phyloP scores from a whole-genome alignment of 441 rosid genomes.

The Aleurites moluccanus region DNA sequence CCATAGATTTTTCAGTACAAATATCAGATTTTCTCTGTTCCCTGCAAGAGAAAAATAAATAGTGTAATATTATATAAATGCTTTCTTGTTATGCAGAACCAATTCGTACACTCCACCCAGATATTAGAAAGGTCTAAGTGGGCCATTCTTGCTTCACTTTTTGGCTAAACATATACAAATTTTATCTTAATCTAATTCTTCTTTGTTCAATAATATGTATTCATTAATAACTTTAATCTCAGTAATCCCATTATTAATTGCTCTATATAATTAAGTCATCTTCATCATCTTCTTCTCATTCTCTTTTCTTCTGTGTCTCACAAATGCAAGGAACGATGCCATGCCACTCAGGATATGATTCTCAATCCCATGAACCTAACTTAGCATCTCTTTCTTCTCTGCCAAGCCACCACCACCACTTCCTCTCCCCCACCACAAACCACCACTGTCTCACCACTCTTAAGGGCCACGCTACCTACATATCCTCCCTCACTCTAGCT shows the following conservation, averaged over 20 bases:
- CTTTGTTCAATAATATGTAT: slow-evolving; percentile 1
- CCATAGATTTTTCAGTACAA: slow-evolving; percentile 1
- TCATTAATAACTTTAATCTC: not conserved
- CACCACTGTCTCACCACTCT: slow-evolving; percentile 64
- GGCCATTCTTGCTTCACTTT: slow-evolving; percentile 26
- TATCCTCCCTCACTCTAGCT: slow-evolving; percentile 57
- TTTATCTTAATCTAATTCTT: not conserved
- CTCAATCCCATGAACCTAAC: slow-evolving; percentile 30
- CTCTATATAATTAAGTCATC: slow-evolving; percentile 27
- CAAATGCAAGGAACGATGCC: slow-evolving; percentile 29
- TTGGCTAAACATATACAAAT: slow-evolving; percentile 1
- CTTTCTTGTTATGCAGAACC: not conserved
- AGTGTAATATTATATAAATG: not conserved
- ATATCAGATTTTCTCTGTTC: slow-evolving; percentile 15
- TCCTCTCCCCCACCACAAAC: slow-evolving; percentile 21
- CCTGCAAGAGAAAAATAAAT: not conserved
- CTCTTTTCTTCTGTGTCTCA: not conserved
- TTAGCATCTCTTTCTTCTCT: slow-evolving; percentile 30
- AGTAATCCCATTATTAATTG: not conserved
- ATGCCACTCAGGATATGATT: slow-evolving; percentile 27
- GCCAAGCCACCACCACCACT: slow-evolving; percentile 36
- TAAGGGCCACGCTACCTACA: slow-evolving; percentile 55
- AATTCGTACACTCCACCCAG: not conserved
- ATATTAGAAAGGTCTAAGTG: slow-evolving; percentile 8
- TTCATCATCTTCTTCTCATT: slow-evolving; percentile 26